A percentile compares a stretch with the other conserved stretches of the same genome.
phyloP scores from a whole-genome alignment of 176 grass and related monocot species.

The Otatea glauca region DNA sequence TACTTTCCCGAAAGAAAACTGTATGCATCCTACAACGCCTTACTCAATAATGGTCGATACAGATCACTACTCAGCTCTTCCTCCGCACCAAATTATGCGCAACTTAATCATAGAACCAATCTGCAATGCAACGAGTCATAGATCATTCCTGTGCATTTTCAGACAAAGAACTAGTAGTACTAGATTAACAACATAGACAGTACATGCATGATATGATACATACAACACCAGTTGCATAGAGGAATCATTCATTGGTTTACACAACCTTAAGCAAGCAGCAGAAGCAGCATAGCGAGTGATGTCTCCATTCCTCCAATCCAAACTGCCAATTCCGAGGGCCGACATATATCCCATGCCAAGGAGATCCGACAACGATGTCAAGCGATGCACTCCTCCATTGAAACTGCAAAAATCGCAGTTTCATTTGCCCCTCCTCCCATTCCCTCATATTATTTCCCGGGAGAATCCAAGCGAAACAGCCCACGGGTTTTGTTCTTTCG shows the following conservation, averaged over 20 bases:
- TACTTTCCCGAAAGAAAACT: not conserved
- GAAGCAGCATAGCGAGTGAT: slow-evolving; percentile 8
- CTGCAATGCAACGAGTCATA: too few species aligned
- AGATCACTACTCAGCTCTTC: not conserved
- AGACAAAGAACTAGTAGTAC: not conserved
- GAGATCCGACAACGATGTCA: slow-evolving; percentile 52
- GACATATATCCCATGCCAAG: slow-evolving; percentile 49
- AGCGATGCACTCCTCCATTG: slow-evolving; percentile 13
- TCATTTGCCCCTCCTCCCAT: not conserved
- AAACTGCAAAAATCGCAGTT: slow-evolving; percentile 37
- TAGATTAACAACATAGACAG: not conserved
- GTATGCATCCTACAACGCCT: not conserved
- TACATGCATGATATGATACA: not conserved
- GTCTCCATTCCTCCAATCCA: slow-evolving; percentile 19
- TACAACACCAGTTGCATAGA: not conserved
- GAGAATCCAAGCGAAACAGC: slow-evolving; percentile 43
- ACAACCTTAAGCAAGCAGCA: not conserved
- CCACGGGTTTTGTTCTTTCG: slow-evolving; percentile 43
- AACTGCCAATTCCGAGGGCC: slow-evolving; percentile 49
- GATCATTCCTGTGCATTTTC: not conserved
- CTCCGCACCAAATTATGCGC: not conserved
- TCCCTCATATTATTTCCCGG: not conserved
- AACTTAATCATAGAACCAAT: not conserved
- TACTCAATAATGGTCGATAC: not conserved
- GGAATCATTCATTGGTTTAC: not conserved